Conservation (phyloP, 2,329 filamentous ascomycete genomes). For the Penicillium sclerotiorum region DNA sequence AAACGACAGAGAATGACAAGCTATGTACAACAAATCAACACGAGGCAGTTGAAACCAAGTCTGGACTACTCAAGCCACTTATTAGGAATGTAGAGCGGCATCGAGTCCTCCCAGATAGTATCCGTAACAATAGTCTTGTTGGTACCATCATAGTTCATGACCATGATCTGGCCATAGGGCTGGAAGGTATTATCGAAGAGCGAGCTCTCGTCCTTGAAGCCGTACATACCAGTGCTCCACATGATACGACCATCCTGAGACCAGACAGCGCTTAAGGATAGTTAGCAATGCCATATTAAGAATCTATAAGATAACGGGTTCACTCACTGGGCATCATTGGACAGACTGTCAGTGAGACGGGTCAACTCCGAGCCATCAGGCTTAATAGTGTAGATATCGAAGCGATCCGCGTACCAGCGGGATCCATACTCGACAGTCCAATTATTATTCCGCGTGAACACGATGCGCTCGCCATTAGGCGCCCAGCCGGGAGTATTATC, state of each 20-base stretch:
- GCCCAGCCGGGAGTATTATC: constrained; percentile 23
- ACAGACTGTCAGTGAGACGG: constrained; percentile 15
- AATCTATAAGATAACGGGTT: neutral
- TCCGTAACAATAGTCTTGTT: constrained; percentile 33
- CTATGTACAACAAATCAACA: constrained; percentile 1
- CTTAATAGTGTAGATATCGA: constrained; percentile 46
- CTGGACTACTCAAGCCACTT: neutral
- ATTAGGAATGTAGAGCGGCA: constrained; percentile 30
- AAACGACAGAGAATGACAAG: neutral
- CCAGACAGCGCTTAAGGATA: constrained; percentile 40
- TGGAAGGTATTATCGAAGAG: constrained; percentile 50
- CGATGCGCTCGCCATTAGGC: constrained; percentile 17
- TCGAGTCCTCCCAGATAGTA: constrained; percentile 37
- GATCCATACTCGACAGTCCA: constrained; percentile 2
- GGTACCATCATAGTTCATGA: constrained; percentile 48
- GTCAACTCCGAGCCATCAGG: constrained; percentile 44
- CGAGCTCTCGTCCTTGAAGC: constrained; percentile 47
- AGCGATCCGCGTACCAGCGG: constrained; percentile 19
- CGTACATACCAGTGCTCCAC: constrained; percentile 48
- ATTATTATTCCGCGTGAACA: constrained; percentile 24
- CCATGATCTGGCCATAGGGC: constrained; percentile 49
- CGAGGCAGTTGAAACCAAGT: neutral
- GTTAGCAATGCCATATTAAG: neutral
- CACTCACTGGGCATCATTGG: constrained; percentile 44
- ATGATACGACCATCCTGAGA: constrained; percentile 46